These are phyloP conservation scores for Erodium texanum DNA, from an alignment of 441 rosid species.

Conservation along the genomic window DNA sequence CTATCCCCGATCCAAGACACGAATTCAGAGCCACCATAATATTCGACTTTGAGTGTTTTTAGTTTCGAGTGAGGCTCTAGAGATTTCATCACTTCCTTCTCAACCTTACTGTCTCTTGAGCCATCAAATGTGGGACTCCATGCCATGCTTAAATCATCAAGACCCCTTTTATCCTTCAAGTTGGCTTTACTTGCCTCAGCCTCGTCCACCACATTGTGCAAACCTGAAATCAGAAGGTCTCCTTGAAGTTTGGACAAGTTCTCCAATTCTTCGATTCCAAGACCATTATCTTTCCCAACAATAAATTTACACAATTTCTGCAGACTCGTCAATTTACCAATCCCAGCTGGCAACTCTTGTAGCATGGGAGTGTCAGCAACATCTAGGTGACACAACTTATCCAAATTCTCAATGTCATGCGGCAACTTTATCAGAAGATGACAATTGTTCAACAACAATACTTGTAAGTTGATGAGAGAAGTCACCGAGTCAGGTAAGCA, in stretches of 20 bases:
- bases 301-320: conserved; percentile 7
- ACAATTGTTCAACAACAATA: neutral
- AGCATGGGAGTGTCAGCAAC: neutral
- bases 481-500: neutral
- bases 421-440: neutral
- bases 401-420: neutral
- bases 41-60: conserved; percentile 11
- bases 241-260: conserved; percentile 12
- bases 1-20: conserved; percentile 19
- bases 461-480: conserved; percentile 8
- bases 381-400: neutral
- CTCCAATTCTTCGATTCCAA: conserved; percentile 12
- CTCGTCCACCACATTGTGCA: conserved; percentile 16
- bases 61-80: conserved; percentile 14
- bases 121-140: conserved; percentile 3
- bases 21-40: conserved; percentile 11
- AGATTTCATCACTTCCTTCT: conserved; percentile 10
- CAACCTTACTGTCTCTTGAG: neutral
- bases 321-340: neutral
- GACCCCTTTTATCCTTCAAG: conserved; percentile 12
- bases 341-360: neutral
- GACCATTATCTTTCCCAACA: conserved; percentile 8
- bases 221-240: conserved; percentile 8
- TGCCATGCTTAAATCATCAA: conserved; percentile 10
- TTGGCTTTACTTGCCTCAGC: conserved; percentile 17